phyloP scores from a whole-genome alignment of 73 alveolate species.

The Symbiodinium pilosum region DNA sequence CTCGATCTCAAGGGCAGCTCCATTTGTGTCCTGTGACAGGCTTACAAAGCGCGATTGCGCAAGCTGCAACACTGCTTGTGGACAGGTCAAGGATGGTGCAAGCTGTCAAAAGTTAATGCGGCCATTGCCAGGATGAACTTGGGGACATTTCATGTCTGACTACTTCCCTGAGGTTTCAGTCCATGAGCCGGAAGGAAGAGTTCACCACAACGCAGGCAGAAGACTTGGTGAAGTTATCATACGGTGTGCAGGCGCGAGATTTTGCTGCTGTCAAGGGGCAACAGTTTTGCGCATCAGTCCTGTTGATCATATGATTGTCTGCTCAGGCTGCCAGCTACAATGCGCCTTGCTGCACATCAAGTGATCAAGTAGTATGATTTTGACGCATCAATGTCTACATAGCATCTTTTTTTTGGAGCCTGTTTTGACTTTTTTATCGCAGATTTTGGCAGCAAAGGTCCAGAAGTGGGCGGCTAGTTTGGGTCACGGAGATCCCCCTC shows the following conservation, averaged over 20 bases:
- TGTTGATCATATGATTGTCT: too few species aligned
- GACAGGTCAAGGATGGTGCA: too few species aligned
- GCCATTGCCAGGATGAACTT: too few species aligned
- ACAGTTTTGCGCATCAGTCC: too few species aligned
- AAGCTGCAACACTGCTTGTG: constrained; percentile 63
- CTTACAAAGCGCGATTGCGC: constrained; percentile 84
- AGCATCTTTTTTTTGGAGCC: too few species aligned
- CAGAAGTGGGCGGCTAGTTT: constrained; percentile 63
- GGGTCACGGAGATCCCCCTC: constrained; percentile 88
- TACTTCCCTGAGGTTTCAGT: constrained; percentile 66
- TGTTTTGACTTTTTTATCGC: too few species aligned
- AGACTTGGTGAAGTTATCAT: constrained; percentile 60
- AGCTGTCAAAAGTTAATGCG: too few species aligned
- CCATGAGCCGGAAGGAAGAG: constrained; percentile 35
- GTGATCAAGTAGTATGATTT: background rate
- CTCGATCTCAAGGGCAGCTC: too few species aligned
- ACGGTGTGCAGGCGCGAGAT: constrained; percentile 67
- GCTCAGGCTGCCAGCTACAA: constrained; percentile 94
- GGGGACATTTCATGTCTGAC: too few species aligned
- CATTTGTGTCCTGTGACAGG: too few species aligned
- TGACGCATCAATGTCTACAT: too few species aligned
- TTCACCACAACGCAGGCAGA: constrained; percentile 55
- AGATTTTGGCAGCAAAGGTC: too few species aligned
- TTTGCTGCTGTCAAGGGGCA: background rate
- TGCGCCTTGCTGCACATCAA: constrained; percentile 43